Evolutionary conservation across 2,329 filamentous ascomycete species (phyloP).

Genomic region (Fusarium nematophilum): DNA sequence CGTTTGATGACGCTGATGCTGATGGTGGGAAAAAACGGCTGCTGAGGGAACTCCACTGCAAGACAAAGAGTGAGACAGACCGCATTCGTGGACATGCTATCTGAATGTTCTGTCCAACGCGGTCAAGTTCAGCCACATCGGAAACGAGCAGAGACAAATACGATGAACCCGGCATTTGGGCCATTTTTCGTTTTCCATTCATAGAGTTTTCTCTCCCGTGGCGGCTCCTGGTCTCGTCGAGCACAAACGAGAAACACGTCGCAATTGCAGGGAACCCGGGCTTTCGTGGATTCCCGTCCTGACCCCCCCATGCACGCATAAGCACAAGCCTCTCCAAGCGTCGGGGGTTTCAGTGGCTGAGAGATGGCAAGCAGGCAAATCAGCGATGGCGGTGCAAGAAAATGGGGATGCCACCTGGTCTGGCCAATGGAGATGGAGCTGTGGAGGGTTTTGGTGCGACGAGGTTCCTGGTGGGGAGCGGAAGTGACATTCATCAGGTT

Average conservation of each 20-base stretch:
- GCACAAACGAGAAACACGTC: no score
- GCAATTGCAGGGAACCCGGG: no score
- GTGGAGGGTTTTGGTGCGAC: constrained; percentile 3
- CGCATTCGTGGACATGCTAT: no score
- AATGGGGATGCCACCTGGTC: no score
- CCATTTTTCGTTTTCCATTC: no score
- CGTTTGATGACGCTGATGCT: constrained; percentile 12
- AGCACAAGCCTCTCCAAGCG: constrained; percentile 18
- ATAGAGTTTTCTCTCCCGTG: no score
- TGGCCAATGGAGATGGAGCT: not conserved
- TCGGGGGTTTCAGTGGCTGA: constrained; percentile 21
- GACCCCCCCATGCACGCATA: constrained; percentile 16
- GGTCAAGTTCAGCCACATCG: no score
- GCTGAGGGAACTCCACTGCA: constrained; percentile 12
- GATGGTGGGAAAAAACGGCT: constrained; percentile 17
- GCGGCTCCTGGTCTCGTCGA: no score
- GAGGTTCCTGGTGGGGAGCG: not conserved
- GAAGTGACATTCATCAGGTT: not conserved
- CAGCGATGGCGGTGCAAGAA: constrained; percentile 6
- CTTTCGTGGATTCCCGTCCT: no score
- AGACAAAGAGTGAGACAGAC: constrained; percentile 1
- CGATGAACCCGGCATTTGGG: no score
- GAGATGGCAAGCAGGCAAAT: not conserved
- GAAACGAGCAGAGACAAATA: no score
- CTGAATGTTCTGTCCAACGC: no score